phyloP scores from a whole-genome alignment of 306 rosid species.

The Hippophae rhamnoides region DNA sequence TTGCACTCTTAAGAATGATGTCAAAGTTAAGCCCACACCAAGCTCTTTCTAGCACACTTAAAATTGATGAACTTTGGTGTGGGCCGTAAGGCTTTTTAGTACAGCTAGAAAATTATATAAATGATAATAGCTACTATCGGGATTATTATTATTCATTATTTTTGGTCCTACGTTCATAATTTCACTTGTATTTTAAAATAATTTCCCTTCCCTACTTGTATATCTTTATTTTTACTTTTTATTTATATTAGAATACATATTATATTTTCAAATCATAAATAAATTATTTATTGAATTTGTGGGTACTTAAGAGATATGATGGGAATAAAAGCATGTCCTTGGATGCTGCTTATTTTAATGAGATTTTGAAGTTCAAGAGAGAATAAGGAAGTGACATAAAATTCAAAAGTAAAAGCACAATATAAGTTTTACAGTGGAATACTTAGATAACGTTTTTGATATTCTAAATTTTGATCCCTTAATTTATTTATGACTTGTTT shows the following conservation, averaged over 20 bases:
- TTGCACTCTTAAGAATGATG: no score
- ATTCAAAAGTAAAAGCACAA: not conserved
- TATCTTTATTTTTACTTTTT: not conserved
- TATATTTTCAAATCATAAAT: no score
- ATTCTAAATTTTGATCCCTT: no score
- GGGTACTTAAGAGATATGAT: slow-evolving; percentile 21
- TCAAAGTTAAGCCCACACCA: no score
- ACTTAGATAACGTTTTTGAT: no score
- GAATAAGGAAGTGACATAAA: slow-evolving; percentile 7
- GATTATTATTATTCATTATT: slow-evolving; percentile 20
- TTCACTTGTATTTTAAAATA: slow-evolving; percentile 19
- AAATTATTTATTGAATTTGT: slow-evolving; percentile 6
- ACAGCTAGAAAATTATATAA: slow-evolving; percentile 22
- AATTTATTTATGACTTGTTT: no score
- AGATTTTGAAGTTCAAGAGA: slow-evolving; percentile 21
- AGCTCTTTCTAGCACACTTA: slow-evolving; percentile 13
- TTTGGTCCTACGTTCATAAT: slow-evolving; percentile 42
- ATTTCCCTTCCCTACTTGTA: not conserved
- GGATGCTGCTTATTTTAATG: slow-evolving; percentile 45
- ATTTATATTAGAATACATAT: not conserved
- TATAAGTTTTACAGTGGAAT: no score
- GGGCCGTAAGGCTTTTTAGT: slow-evolving; percentile 9
- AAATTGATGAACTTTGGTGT: slow-evolving; percentile 17
- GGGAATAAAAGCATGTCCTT: slow-evolving; percentile 27
- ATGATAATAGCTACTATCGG: slow-evolving; percentile 1